A percentile compares a stretch with the other conserved stretches of the same genome.
Conservation (phyloP, 345 rosid species). For the Geranium brycei region DNA sequence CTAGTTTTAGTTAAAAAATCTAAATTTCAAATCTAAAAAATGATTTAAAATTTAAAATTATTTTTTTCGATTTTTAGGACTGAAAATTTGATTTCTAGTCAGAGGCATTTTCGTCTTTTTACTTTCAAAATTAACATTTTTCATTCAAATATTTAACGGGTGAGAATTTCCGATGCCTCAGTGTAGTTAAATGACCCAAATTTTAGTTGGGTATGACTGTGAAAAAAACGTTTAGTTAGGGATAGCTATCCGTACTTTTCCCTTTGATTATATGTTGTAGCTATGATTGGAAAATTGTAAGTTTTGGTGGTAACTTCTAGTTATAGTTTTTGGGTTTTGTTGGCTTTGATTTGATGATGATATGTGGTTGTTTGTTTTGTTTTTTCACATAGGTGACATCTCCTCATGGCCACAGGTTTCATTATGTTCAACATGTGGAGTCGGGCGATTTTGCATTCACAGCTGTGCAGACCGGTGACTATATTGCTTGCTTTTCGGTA, state of each 20-base stretch:
- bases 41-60: no score
- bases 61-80: no score
- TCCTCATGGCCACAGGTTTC: slow-evolving; percentile 42
- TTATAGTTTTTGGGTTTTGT: neutral
- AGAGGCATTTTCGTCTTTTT: no score
- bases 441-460: slow-evolving; percentile 65
- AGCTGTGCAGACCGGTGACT: slow-evolving; percentile 51
- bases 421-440: slow-evolving; percentile 41
- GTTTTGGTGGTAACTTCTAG: neutral
- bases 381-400: slow-evolving; percentile 38
- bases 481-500: slow-evolving; percentile 43
- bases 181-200: no score
- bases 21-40: no score
- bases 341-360: neutral
- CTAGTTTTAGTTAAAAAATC: no score
- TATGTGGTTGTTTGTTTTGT: neutral
- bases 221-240: neutral
- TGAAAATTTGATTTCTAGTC: neutral
- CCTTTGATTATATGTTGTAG: no score
- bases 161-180: no score
- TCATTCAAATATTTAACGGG: no score
- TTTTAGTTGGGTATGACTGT: neutral
- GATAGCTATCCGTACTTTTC: no score
- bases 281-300: neutral
- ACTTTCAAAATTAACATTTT: no score